Conservation (phyloP, 2,329 filamentous ascomycete species). For the Esteya vermicola region DNA sequence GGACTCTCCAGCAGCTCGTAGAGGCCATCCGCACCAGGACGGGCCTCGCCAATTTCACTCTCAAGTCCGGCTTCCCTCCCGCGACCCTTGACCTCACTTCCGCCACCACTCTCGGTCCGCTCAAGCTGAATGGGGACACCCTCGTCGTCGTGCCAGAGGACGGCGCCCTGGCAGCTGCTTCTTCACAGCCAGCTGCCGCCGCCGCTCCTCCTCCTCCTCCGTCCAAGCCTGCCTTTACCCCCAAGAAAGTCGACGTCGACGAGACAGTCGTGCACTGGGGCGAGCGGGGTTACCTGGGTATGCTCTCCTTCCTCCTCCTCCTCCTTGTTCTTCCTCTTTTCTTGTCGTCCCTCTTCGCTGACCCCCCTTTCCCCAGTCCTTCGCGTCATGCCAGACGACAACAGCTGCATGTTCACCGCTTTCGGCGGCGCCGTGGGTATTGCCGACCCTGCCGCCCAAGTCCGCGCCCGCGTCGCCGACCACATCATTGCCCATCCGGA, state of each 20-base stretch:
- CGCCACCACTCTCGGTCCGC: constrained; percentile 19
- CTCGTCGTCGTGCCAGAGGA: constrained; percentile 30
- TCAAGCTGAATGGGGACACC: constrained; percentile 37
- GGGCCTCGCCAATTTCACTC: constrained; percentile 49
- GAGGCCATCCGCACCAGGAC: constrained; percentile 48
- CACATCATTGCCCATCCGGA: constrained; percentile 61
- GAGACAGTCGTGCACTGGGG: constrained; percentile 34
- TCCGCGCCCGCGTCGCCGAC: constrained; percentile 65
- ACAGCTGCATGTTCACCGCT: constrained; percentile 85
- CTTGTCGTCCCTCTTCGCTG: not conserved
- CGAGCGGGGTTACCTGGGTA: constrained; percentile 33
- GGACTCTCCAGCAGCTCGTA: constrained; percentile 49
- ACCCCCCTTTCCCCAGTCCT: constrained; percentile 41
- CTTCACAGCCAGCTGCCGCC: constrained; percentile 1
- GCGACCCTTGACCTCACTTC: constrained; percentile 50
- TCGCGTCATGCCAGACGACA: constrained; percentile 93
- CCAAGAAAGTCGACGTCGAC: constrained; percentile 22
- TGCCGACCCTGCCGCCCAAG: constrained; percentile 31
- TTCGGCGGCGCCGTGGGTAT: constrained; percentile 64
- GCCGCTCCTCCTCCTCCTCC: constrained; percentile 10
- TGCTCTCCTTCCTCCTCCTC: not conserved
- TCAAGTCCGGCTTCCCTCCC: constrained; percentile 79
- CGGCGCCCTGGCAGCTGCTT: not conserved
- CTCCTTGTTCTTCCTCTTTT: not conserved
- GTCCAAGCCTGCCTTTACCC: constrained; percentile 10